Conservation (phyloP, 2,329 filamentous ascomycete genomes). For the Bipolaris bicolor region DNA sequence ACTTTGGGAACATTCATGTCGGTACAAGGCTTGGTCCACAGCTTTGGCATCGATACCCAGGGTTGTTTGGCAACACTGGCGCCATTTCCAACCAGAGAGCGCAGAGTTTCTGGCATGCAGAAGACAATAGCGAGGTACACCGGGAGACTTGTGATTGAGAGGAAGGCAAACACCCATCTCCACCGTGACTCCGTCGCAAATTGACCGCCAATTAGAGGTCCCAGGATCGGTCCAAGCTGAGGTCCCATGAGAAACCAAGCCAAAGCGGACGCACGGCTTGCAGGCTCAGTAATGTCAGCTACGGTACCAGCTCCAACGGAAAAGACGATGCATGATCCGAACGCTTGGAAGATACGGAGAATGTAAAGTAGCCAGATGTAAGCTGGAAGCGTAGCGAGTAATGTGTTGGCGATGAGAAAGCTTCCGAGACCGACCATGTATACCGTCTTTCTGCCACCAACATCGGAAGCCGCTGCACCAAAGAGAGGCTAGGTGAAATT, state of each 20-base stretch:
- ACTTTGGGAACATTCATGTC: slow-evolving; percentile 27
- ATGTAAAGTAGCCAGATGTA: slow-evolving; percentile 50
- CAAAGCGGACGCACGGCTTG: slow-evolving; percentile 50
- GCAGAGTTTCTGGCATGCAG: slow-evolving; percentile 56
- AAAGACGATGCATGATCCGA: slow-evolving; percentile 53
- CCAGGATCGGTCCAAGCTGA: slow-evolving; percentile 53
- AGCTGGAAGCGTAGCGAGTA: slow-evolving; percentile 49
- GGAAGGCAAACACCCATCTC: slow-evolving; percentile 56
- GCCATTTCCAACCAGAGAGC: slow-evolving; percentile 55
- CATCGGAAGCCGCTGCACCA: slow-evolving; percentile 51
- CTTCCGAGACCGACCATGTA: slow-evolving; percentile 51
- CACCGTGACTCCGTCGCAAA: slow-evolving; percentile 47
- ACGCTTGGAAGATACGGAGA: slow-evolving; percentile 52
- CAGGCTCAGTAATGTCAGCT: slow-evolving; percentile 51
- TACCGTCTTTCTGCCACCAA: slow-evolving; percentile 50
- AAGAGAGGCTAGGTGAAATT: slow-evolving; percentile 45
- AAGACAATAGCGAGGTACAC: slow-evolving; percentile 44
- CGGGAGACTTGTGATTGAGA: slow-evolving; percentile 34
- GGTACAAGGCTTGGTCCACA: slow-evolving; percentile 30
- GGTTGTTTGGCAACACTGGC: slow-evolving; percentile 32
- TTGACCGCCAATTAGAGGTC: slow-evolving; percentile 53
- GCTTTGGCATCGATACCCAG: slow-evolving; percentile 35
- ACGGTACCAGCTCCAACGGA: slow-evolving; percentile 55
- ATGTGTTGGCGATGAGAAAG: slow-evolving; percentile 50
- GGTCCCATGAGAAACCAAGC: slow-evolving; percentile 54